Base-by-base conservation (phyloP, 2,329 filamentous ascomycete species). In the Epichloe festucae region DNA sequence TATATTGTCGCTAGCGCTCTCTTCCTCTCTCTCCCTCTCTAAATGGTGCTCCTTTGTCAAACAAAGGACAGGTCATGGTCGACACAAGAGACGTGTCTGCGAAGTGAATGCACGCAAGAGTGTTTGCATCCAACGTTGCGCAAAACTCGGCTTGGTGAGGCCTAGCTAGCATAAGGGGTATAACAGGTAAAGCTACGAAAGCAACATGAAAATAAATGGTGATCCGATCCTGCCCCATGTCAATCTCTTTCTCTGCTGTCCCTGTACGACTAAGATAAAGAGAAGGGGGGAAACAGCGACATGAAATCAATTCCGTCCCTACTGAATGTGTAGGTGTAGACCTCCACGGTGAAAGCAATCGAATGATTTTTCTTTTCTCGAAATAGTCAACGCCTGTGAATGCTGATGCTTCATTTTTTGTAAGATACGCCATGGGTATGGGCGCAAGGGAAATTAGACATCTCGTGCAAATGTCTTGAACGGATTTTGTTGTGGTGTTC, bases 331-430 rank as follows among this genome's bases (percentile, higher is more conserved):
- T 34, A 41, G 39, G 40, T 39, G 38, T 34, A 48, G 15, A 23
- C 35, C 7, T 15, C 12, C 12, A 19, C 11, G 38, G 6, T 17
- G 11, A 36, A 43, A 39, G 47, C 43, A 15, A 23, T 38, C 14
- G 12, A 27, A 27, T 45, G 15, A 35, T n/a, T 6, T 17, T 15
- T 4, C 4, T 4, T 35, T 40, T 38, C 31, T 8, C 36, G n/a
- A 47, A 49, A 43, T 19, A 19, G 36, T 19, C 31, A 53, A 54
- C 53, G 47, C 51, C 50, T 48, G 50, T 50, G 51, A 43, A 54
- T 54, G 48, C 51, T 40, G 5, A 42, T 36, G 8, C 11, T 34
- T 31, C 19, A 38, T 40, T 50, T 42, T 43, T 38, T 42, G 14
- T 10, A 15, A 27, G 36, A 39, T 17, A 46, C 7, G 21, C 15